Evolutionary conservation across 163 green algal species (phyloP), one percentile per base, ranked within the genome.

Genomic region (Scenedesmus sp.): DNA sequence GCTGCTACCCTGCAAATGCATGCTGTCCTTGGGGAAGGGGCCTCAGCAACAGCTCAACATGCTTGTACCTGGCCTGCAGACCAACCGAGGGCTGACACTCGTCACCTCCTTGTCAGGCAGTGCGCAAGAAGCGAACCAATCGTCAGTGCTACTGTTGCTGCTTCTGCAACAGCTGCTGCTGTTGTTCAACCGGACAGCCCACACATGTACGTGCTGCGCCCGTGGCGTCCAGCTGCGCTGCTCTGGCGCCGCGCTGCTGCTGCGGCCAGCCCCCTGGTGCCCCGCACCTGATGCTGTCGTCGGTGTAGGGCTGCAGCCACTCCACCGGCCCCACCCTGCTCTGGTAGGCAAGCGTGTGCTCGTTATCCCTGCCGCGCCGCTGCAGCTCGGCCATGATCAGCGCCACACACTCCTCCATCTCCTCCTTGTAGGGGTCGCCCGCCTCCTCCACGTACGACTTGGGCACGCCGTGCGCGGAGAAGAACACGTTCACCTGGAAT

Each of bases 251-350:
- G n/a, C n/a, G 56, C 56, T 70, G 56, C 56, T 70, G 56, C 20
- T 33, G 56, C 56, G 1, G 1, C n/a, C 56, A n/a, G 20, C 20
- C 4, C 2, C 20, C 56, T n/a, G 20, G 7, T 70, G 56, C 5
- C 9, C 7, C 86, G 16, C 91, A 97, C 95, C 91, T 93, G 93
- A 99, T 99, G 70, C 93, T 96, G 79, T 98, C 97, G 93, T 99
- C 98, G 30, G 98, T 99, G 95, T 99, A 99, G 0, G 98, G 98
- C 89, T 98, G 96, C 53, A 99, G 93, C 98, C 98, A 99, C 94
- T 99, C 96, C 82, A 99, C 98, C 0, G 98, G 98, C 13, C 98
- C 98, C 51, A 99, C 98, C 0, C 98, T 93, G 83, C 92, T 97
- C 96, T 99, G 98, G 94, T 99, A 99, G 1, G 98, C 98, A 70